Evolutionary conservation across 2,329 filamentous ascomycete species (phyloP), one percentile per base, ranked within the genome.

Genomic region (Pezicula carpinea): DNA sequence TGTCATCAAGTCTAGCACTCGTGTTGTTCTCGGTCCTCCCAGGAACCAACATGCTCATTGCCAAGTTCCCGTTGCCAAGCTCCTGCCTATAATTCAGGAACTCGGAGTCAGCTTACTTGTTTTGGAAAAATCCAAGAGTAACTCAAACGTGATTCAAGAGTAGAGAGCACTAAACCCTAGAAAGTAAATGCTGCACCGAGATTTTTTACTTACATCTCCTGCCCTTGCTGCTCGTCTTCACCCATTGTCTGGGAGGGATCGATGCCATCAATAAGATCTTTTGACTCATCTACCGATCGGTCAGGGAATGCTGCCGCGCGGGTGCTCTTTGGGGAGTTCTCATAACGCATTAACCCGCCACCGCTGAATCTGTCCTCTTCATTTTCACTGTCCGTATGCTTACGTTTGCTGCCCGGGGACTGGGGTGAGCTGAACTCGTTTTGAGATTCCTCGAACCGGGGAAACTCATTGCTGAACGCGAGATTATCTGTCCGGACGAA

Each of bases 271-370:
- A 59, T 53, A 4, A 59, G 43, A 6, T 57, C 49, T 15, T 47
- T 35, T 14, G 52, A 26, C 14, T 45, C 17, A 31, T 19, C n/a
- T 33, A 31, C 6, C 15, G 17, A 54, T 34, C 48, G 45, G 22
- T 60, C 50, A 34, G 56, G 51, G 40, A 48, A 60, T 44, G 59
- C 61, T n/a, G 38, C 22, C 7, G 11, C 58, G 54, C 46, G 62
- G 60, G 26, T 54, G 15, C 22, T 23, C 15, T 40, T 23, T n/a
- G 5, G 22, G 13, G 38, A 40, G 22, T 26, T 40, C 14, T 14
- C 38, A 23, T 22, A 14, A n/a, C 17, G 38, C 11, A 40, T 14
- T 23, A 22, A 23, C 14, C 38, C 22, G 21, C 11, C 38, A 23
- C 19, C 22, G n/a, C n/a, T 29, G 22, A 40, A 22, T 15, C 38